Base-by-base conservation (phyloP, 2,329 filamentous ascomycete species). In the Gaeumannomyces tritici region DNA sequence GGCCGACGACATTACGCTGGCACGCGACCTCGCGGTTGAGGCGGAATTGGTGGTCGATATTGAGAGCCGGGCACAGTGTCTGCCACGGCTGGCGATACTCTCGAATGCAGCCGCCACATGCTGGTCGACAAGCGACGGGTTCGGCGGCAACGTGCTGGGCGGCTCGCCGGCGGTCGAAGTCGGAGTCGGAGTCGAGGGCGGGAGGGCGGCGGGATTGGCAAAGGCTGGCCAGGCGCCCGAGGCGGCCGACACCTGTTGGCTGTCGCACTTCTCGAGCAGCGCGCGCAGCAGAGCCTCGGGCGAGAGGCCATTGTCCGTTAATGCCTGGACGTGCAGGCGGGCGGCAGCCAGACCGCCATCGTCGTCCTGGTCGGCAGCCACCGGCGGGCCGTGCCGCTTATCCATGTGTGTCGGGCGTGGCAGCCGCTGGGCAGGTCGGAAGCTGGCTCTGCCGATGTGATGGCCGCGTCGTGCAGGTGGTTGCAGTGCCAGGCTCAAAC, bases 21-120 rank as follows among this genome's bases (percentile, higher is more conserved):
- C 74, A 62, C 76, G 76, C 13, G 78, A 79, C 68, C 78, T 81
- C 9, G 78, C 79, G 3, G 80, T 81, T 0, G 80, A 82, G 42
- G 79, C 73, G n/a, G 77, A 79, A 62, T 79, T 78, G 59, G 63
- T 64, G 35, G 67, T 65, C 63, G 65, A 63, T 24, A 62, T 63
- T 8, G 64, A 60, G 9, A 60, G 59, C 6, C 59, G 33, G 59
- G 59, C 33, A 15, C 27, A 18, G 42, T 60, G 59, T 24, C 57
- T 24, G 31, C 26, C n/a, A n/a, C 31, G n/a, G 24, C 31, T 29
- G 27, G 57, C 35, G 31, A 35, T 59, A 12, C 35, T 59, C 29
- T 59, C 57, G 57, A 59, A 59, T 31, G 57, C 57, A 31, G 57
- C 31, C 7, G 57, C 57, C 15, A 59, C 35, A 27, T 31, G 35